Conservation (phyloP, 2,329 filamentous ascomycete species). For the Nothopassalora personata region DNA sequence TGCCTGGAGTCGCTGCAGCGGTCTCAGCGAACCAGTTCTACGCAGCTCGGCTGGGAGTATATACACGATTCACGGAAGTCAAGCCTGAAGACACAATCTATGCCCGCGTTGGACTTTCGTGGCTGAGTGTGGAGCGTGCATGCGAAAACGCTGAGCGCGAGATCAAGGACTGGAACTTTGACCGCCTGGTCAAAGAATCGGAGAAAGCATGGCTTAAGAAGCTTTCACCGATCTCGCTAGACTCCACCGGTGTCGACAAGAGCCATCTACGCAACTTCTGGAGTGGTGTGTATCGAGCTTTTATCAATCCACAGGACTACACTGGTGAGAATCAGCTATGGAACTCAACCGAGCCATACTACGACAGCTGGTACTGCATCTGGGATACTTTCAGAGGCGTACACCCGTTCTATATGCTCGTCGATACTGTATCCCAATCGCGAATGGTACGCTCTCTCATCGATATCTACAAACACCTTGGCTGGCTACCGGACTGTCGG, state of each 20-base stretch:
- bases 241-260: slow-evolving; percentile 31
- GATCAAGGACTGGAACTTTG: slow-evolving; percentile 61
- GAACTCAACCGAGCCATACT: slow-evolving; percentile 41
- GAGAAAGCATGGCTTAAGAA: slow-evolving; percentile 37
- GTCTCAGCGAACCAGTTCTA: slow-evolving; percentile 31
- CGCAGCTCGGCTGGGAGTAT: slow-evolving; percentile 20
- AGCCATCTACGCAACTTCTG: slow-evolving; percentile 38
- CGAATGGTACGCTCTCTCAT: slow-evolving; percentile 64
- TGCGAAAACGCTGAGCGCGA: slow-evolving; percentile 63
- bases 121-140: slow-evolving; percentile 60
- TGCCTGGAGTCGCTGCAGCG: slow-evolving; percentile 35
- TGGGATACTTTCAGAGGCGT: slow-evolving; percentile 44
- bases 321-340: slow-evolving; percentile 43
- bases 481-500: slow-evolving; percentile 68
- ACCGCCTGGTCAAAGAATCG: slow-evolving; percentile 41
- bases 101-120: slow-evolving; percentile 62
- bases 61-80: slow-evolving; percentile 30
- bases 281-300: slow-evolving; percentile 41
- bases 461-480: slow-evolving; percentile 64
- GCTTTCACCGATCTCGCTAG: slow-evolving; percentile 34
- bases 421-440: slow-evolving; percentile 59
- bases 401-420: slow-evolving; percentile 63
- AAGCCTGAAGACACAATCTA: slow-evolving; percentile 45
- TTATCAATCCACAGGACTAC: slow-evolving; percentile 43
- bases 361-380: slow-evolving; percentile 53